Percentiles rank a stretch among this genome's conserved stretches.
phyloP scores from a whole-genome alignment of 495 filamentous ascomycete genomes.

The Podospora australis region DNA sequence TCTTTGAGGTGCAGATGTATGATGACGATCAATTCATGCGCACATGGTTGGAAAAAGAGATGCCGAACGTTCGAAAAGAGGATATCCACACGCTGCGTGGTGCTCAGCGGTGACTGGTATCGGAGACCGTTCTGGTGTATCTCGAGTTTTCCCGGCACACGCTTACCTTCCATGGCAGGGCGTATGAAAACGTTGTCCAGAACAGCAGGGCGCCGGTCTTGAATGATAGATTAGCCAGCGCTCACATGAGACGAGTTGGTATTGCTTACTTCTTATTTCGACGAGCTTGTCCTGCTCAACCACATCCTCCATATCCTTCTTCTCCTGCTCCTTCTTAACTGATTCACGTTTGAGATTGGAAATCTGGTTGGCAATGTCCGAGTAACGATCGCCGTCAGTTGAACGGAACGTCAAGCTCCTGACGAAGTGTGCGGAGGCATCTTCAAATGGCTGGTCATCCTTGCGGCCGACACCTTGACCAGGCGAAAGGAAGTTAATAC shows the following conservation, averaged over 20 bases:
- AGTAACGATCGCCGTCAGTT: conserved; percentile 77
- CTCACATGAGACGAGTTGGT: background rate
- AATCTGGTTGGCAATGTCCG: conserved; percentile 82
- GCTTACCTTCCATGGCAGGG: conserved; percentile 90
- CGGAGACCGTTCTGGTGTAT: conserved; percentile 99
- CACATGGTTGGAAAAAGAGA: conserved; percentile 96
- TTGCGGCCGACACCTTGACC: conserved; percentile 97
- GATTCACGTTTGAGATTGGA: conserved; percentile 89
- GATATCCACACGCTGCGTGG: conserved; percentile 78
- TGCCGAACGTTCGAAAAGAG: conserved; percentile 98
- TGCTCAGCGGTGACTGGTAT: conserved; percentile 81
- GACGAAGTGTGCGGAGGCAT: conserved; percentile 90
- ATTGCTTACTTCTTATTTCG: conserved; percentile 70
- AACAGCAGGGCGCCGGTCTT: conserved; percentile 78
- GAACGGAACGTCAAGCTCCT: conserved; percentile 91
- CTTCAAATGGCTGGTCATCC: conserved; percentile 98
- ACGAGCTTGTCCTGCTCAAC: conserved; percentile 96
- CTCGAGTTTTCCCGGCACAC: conserved; percentile 88
- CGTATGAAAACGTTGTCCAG: conserved; percentile 91
- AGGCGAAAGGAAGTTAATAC: conserved; percentile 95
- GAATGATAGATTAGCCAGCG: conserved; percentile 26
- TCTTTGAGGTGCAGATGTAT: conserved; percentile 98
- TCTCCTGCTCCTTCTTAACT: conserved; percentile 87
- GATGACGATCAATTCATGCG: conserved; percentile 92
- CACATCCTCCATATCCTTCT: conserved; percentile 99